A percentile compares a stretch with the other conserved stretches of the same genome.
phyloP scores from a whole-genome alignment of 2,329 filamentous ascomycete genomes.

The Sarocladiaceae sp. region DNA sequence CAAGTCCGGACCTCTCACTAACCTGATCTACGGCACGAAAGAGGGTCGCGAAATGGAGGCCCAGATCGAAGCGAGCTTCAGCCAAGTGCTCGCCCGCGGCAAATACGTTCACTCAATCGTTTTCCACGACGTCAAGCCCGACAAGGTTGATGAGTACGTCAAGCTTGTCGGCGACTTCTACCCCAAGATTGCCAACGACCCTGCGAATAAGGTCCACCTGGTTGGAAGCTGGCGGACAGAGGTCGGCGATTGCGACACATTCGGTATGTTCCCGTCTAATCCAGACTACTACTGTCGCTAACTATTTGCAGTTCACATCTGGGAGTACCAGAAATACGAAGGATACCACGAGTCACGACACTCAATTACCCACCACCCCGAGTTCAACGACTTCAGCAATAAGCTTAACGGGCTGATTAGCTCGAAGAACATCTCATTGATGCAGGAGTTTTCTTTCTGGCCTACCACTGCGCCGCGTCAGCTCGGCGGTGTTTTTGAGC shows the following conservation, averaged over 20 bases:
- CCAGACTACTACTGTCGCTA: conserved; percentile 8
- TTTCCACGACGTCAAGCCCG: conserved; percentile 90
- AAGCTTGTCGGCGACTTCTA: conserved; percentile 88
- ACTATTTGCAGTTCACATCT: conserved; percentile 77
- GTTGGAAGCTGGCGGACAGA: conserved; percentile 98
- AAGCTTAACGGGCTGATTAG: conserved; percentile 82
- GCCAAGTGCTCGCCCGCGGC: conserved; percentile 85
- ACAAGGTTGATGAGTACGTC: conserved; percentile 92
- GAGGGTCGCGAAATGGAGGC: conserved; percentile 91
- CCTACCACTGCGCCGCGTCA: conserved; percentile 85
- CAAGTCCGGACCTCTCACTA: conserved; percentile 69
- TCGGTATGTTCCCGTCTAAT: conserved; percentile 53
- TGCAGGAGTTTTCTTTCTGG: conserved; percentile 99
- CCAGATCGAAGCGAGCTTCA: conserved; percentile 94
- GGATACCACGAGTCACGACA: conserved; percentile 92
- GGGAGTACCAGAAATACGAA: conserved; percentile 97
- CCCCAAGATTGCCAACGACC: conserved; percentile 74
- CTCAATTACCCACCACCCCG: conserved; percentile 74
- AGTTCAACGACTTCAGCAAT: conserved; percentile 74
- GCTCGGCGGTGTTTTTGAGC: conserved; percentile 88
- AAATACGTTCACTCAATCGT: conserved; percentile 99
- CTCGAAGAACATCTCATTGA: conserved; percentile 80
- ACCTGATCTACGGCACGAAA: conserved; percentile 93
- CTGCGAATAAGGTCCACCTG: conserved; percentile 89
- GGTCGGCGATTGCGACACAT: conserved; percentile 94